Evolutionary conservation across 176 grass and related monocot species (phyloP).

Genomic region (Musa troglodytarum): DNA sequence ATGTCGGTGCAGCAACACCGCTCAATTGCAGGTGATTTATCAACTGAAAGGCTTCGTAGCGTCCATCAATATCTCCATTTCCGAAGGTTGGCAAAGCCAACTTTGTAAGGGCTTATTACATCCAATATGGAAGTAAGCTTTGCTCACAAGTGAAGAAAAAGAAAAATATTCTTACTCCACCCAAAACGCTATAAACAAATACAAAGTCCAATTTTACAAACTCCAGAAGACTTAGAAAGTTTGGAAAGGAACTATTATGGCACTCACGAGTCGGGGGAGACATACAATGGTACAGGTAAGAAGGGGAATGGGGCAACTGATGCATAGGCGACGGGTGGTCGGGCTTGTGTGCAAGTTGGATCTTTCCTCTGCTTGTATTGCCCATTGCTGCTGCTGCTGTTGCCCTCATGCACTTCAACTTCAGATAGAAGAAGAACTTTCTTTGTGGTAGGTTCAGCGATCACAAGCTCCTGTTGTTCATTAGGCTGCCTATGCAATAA

Average conservation of each 20-base stretch:
- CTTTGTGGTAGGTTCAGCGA: conserved; percentile 18
- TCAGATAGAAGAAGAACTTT: conserved; percentile 31
- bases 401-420: conserved; percentile 28
- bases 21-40: too few species aligned
- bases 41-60: too few species aligned
- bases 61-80: too few species aligned
- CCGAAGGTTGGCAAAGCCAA: too few species aligned
- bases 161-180: neutral
- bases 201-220: neutral
- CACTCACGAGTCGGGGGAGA: conserved; percentile 36
- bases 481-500: conserved; percentile 64
- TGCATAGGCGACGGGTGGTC: conserved; percentile 74
- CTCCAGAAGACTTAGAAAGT: neutral
- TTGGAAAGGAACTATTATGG: neutral
- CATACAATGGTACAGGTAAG: conserved; percentile 63
- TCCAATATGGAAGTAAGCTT: too few species aligned
- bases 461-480: conserved; percentile 29
- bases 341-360: conserved; percentile 22
- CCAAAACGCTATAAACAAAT: neutral
- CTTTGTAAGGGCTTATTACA: too few species aligned
- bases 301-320: conserved; percentile 86
- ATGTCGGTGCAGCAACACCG: too few species aligned
- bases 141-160: neutral
- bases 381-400: conserved; percentile 6
- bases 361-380: conserved; percentile 19